Conservation (phyloP, 2,329 filamentous ascomycete genomes). For the Colletotrichum caudatum region DNA sequence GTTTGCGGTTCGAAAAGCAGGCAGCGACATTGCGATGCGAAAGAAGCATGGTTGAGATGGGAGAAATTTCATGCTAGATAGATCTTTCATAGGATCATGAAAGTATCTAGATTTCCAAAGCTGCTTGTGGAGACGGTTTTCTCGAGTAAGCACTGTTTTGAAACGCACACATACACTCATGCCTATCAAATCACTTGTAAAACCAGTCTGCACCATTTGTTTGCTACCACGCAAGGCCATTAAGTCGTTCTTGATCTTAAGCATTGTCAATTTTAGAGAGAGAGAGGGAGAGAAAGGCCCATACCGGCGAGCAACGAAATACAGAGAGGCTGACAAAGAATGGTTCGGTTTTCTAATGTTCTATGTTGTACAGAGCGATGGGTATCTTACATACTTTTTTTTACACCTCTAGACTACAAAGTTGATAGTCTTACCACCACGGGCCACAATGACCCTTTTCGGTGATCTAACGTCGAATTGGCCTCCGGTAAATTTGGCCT, state of each 20-base stretch:
- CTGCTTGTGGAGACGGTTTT: not conserved
- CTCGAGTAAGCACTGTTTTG: not conserved
- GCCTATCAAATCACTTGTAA: not conserved
- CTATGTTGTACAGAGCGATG: slow-evolving; percentile 23
- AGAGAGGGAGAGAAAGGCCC: not conserved
- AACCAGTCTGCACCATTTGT: not conserved
- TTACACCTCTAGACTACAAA: slow-evolving; percentile 67
- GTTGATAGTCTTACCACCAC: slow-evolving; percentile 77
- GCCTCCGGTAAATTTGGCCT: slow-evolving; percentile 64
- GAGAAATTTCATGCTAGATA: not conserved
- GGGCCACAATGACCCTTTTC: slow-evolving; percentile 75
- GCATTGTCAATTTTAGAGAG: not conserved
- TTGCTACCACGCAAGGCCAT: not conserved
- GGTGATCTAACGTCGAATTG: slow-evolving; percentile 61
- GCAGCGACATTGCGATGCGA: not conserved
- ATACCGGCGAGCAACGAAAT: not conserved
- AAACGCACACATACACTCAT: not conserved
- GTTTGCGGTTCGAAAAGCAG: not conserved
- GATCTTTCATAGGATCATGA: not conserved
- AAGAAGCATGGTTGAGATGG: not conserved
- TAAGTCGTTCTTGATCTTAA: not conserved
- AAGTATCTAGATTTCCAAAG: not conserved
- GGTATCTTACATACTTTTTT: slow-evolving; percentile 38
- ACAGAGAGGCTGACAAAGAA: not conserved
- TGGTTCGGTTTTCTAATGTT: slow-evolving; percentile 8